phyloP scores from a whole-genome alignment of 2,329 filamentous ascomycete species.

The Aureobasidium pullulans region DNA sequence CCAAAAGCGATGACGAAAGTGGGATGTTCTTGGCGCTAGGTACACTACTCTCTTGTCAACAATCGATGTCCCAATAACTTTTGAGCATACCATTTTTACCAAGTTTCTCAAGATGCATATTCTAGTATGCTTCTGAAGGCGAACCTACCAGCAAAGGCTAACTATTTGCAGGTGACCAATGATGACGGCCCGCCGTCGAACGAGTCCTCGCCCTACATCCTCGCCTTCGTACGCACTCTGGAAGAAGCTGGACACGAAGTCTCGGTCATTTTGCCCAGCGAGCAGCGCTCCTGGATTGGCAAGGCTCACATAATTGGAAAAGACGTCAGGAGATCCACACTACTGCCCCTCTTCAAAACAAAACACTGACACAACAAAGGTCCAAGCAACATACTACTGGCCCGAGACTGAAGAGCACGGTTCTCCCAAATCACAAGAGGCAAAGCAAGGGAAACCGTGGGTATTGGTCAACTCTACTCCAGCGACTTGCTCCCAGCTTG shows the following conservation, averaged over 20 bases:
- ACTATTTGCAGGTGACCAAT: constrained; percentile 38
- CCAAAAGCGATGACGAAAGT: neutral
- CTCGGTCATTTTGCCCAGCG: constrained; percentile 83
- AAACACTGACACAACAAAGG: neutral
- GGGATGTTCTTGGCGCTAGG: neutral
- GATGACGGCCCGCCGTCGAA: constrained; percentile 46
- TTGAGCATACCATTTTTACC: neutral
- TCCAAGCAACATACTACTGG: constrained; percentile 36
- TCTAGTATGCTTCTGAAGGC: constrained; percentile 16
- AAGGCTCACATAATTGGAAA: constrained; percentile 92
- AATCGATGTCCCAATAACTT: neutral
- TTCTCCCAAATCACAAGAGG: neutral
- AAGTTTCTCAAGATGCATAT: constrained; percentile 16
- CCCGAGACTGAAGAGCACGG: constrained; percentile 29
- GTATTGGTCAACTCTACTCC: constrained; percentile 44
- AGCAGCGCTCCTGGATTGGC: constrained; percentile 94
- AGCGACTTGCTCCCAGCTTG: constrained; percentile 43
- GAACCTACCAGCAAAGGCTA: neutral
- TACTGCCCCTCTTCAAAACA: neutral
- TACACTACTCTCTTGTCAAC: neutral
- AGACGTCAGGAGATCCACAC: constrained; percentile 47
- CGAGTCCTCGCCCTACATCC: constrained; percentile 43
- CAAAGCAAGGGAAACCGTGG: constrained; percentile 38
- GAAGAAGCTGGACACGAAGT: constrained; percentile 70
- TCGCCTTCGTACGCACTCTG: constrained; percentile 39